Base-by-base conservation (phyloP, 1,139 yeast species). In the Candida dubliniensis region DNA sequence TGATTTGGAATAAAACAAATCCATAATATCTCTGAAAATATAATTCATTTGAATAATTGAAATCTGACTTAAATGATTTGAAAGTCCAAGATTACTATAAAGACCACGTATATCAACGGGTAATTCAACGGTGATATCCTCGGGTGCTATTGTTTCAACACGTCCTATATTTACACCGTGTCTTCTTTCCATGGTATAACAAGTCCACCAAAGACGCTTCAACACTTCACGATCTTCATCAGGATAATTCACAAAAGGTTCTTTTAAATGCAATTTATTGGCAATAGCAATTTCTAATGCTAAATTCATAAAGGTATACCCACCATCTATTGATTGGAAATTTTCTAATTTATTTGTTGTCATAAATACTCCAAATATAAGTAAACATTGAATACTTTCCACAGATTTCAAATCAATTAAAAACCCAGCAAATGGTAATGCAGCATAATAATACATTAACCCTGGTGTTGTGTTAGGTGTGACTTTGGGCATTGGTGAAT, bases 401-500 rank as follows among this genome's bases (percentile, higher is more conserved):
- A 51, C 40, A 13, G 49, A 47, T 23, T 51, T 55, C 37, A 48
- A 50, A 27, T 55, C 56, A 29, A 55, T 47, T 24, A 49, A 37
- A 25, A 49, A 46, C n/a, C 59, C 58, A 6, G 51, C 51, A 45
- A 54, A 56, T 11, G 52, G 55, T 34, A 54, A 47, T 27, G 56
- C 49, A 11, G 54, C 52, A 31, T 49, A 49, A 34, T 50, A 56
- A 33, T 50, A 56, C 8, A 36, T 41, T 34, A 51, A 49, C 2
- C 59, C 58, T 1, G 59, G 56, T 31, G 56, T 56, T 18, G 56
- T 54, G 26, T 63, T 66, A 8, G 40, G 39, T 2, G 44, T 25
- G 11, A 44, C 26, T 24, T 37, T 31, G 1, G 49, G 44, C 24
- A 60, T 64, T 29, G 72, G 80, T 40, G 72, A 76, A 6, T 71